Evolutionary conservation across 305 asterid genomes (phyloP).

Genomic region (Ruellia speciosa): DNA sequence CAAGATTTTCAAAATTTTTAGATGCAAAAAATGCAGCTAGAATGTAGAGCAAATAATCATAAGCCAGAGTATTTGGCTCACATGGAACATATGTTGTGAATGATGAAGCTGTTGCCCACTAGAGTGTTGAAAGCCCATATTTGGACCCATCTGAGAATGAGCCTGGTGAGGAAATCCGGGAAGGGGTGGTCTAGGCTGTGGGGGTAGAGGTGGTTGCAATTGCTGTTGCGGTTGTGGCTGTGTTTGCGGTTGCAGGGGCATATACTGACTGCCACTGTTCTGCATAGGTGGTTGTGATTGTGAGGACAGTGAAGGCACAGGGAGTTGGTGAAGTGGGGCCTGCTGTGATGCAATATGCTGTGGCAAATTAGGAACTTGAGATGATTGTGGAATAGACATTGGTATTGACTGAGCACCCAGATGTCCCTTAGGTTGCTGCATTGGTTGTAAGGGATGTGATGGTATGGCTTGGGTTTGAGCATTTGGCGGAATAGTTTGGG

Average conservation of each 20-base stretch:
- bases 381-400: conserved; percentile 34
- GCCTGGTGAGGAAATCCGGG: conserved; percentile 59
- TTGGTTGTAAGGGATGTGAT: conserved; percentile 45
- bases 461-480: conserved; percentile 47
- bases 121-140: conserved; percentile 63
- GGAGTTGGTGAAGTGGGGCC: conserved; percentile 53
- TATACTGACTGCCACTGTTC: conserved; percentile 46
- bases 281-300: conserved; percentile 71
- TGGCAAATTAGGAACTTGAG: conserved; percentile 59
- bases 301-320: conserved; percentile 44
- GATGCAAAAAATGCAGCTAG: conserved; percentile 10
- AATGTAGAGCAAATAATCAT: conserved; percentile 1
- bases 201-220: conserved; percentile 64
- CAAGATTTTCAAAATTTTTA: conserved; percentile 9
- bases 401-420: conserved; percentile 42
- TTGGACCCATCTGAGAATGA: conserved; percentile 64
- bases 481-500: conserved; percentile 39
- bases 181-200: conserved; percentile 57
- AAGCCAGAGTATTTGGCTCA: conserved; percentile 33
- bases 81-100: conserved; percentile 75
- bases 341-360: conserved; percentile 59
- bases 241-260: conserved; percentile 42
- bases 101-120: conserved; percentile 63
- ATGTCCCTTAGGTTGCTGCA: conserved; percentile 52
- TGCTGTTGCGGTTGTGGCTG: conserved; percentile 47